Evolutionary conservation across 257 asterid genomes (phyloP), one percentile per base, ranked within the genome.

Genomic region (Solanum chilense): DNA sequence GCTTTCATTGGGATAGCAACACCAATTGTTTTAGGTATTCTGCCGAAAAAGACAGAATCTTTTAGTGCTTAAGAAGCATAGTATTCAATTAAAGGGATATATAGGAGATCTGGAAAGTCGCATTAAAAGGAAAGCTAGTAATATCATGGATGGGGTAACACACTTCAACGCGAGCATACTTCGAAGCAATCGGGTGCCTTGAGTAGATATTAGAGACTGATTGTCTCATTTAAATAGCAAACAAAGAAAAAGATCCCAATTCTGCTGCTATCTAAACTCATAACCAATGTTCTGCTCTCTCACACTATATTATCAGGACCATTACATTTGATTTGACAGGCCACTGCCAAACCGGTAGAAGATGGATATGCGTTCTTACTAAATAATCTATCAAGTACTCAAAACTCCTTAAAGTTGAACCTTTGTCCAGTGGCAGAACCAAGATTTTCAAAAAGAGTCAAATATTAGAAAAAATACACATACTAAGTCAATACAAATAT

Each of bases 1-100:
- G 99, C 99, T 89, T 97, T 97, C 96, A 95, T 95, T 15, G 99
- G 99, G 87, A 97, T 97, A 9, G 96, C 96, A 82, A 90, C 97
- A 27, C 99, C 99, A 16, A 97, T 94, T 18, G 92, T 97, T 90
- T 13, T 94, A 11, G 96, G 95, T 75, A 97, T 94, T 11, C 99
- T 97, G 98, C 87, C 89, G 47, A 69, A 66, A 74, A 27, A 73
- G 41, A 85, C 21, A 69, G 42, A 49, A 49, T 29, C 29, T 49
- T 81, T 29, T 81, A 81, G 29, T 49, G 12, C 3, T 81, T 81
- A 31, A 31, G 31, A 15, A 81, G 69, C 85, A 49, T 81, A 49
- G 11, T 35, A 81, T 49, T 52, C 70, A 81, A 49, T 69, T 49
- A 49, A 31, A 47, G 25, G 39, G 47, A 20, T 81, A 6, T 81